phyloP scores from a whole-genome alignment of 306 rosid species.

The Luffa acutangula region DNA sequence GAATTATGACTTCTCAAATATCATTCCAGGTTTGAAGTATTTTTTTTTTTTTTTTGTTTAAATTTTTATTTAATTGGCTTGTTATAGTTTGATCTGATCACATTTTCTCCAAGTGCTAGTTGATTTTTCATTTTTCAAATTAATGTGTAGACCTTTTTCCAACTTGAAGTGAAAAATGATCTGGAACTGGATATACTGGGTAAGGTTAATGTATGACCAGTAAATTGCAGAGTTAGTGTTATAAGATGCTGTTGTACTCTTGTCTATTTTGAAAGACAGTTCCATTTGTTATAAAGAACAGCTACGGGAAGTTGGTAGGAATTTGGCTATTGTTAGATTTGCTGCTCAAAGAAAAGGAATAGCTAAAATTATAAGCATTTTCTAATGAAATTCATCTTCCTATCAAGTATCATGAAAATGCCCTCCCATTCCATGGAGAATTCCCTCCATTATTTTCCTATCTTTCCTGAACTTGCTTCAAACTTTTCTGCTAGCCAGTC shows the following conservation, averaged over 20 bases:
- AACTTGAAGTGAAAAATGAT: background rate
- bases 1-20: slow-evolving; percentile 63
- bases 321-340: background rate
- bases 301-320: background rate
- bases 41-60: background rate
- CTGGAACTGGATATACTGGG: background rate
- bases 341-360: background rate
- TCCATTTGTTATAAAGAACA: background rate
- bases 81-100: background rate
- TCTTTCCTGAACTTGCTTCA: background rate
- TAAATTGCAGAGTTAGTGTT: background rate
- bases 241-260: background rate
- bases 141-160: background rate
- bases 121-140: background rate
- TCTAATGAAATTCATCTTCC: background rate
- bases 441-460: background rate
- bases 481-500: background rate
- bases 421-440: background rate
- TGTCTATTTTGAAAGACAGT: background rate
- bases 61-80: background rate
- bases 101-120: background rate
- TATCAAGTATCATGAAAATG: background rate
- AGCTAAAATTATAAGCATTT: background rate
- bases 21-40: slow-evolving; percentile 64
- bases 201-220: background rate